A percentile compares a stretch with the other conserved stretches of the same genome.
These are phyloP conservation scores for Jackrogersella minutella DNA, from an alignment of 495 filamentous ascomycete species.

Conservation along the genomic window DNA sequence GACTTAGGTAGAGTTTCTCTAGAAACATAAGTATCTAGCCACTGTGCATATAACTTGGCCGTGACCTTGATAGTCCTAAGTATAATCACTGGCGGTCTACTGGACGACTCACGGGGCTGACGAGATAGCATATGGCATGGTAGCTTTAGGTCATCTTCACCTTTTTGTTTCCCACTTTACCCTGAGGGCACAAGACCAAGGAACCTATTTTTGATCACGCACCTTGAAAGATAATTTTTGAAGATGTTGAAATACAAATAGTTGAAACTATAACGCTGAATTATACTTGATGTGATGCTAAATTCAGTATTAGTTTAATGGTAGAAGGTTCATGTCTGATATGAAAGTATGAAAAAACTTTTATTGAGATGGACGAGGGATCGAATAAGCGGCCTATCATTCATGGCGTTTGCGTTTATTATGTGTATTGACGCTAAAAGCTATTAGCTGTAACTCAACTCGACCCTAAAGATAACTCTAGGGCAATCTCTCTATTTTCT, in stretches of 20 bases:
- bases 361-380: too few relatives aligned
- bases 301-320: too few relatives aligned
- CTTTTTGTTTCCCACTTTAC: background rate
- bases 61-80: background rate
- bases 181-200: slow-evolving; percentile 20
- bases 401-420: too few relatives aligned
- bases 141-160: slow-evolving; percentile 7
- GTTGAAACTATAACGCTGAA: background rate
- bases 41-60: background rate
- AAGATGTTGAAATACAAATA: too few relatives aligned
- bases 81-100: slow-evolving; percentile 1
- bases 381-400: too few relatives aligned
- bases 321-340: too few relatives aligned
- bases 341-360: too few relatives aligned
- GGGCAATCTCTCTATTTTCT: background rate
- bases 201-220: slow-evolving; percentile 12
- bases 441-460: background rate
- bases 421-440: background rate
- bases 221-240: background rate
- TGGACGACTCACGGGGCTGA: background rate
- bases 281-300: too few relatives aligned
- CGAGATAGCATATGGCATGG: background rate
- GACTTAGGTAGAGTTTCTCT: background rate
- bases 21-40: too few relatives aligned
- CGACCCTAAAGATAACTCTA: background rate